Evolutionary conservation across 306 rosid species (phyloP).

Genomic region (Astragalus glycyphyllos): DNA sequence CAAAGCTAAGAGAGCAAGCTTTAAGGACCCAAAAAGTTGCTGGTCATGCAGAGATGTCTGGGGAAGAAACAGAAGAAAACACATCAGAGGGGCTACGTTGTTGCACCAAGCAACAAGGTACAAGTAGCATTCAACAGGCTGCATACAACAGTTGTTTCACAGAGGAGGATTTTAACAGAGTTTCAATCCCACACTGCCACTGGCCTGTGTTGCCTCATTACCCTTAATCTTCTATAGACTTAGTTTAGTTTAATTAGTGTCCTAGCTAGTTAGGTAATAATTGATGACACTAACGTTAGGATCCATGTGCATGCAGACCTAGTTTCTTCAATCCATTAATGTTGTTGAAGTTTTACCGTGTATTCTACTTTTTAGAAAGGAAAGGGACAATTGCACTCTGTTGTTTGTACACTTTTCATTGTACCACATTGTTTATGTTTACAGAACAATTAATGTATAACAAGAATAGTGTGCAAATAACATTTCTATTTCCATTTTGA

Average conservation of each 20-base stretch:
- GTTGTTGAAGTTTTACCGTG: background rate
- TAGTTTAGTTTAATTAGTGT: background rate
- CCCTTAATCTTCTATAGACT: conserved; percentile 38
- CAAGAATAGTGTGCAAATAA: too few species aligned
- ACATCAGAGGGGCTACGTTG: conserved; percentile 48
- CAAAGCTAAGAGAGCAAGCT: conserved; percentile 59
- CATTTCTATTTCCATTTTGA: too few species aligned
- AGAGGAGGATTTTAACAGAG: conserved; percentile 65
- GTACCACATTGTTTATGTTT: background rate
- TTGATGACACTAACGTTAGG: background rate
- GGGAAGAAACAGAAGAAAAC: conserved; percentile 71
- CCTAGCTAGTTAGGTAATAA: background rate
- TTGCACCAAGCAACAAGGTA: conserved; percentile 48
- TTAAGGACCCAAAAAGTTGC: conserved; percentile 53
- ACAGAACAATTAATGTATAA: too few species aligned
- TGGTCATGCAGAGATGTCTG: conserved; percentile 58
- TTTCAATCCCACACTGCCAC: conserved; percentile 50
- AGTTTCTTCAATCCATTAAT: background rate
- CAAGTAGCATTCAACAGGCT: conserved; percentile 36
- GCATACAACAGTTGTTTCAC: conserved; percentile 47
- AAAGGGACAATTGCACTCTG: conserved; percentile 14
- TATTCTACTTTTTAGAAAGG: background rate
- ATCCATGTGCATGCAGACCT: background rate
- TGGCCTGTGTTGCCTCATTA: conserved; percentile 61
- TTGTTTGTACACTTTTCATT: conserved; percentile 1